Evolutionary conservation across 148 eudicot species (phyloP).

Genomic region (Chenopodium suecicum): DNA sequence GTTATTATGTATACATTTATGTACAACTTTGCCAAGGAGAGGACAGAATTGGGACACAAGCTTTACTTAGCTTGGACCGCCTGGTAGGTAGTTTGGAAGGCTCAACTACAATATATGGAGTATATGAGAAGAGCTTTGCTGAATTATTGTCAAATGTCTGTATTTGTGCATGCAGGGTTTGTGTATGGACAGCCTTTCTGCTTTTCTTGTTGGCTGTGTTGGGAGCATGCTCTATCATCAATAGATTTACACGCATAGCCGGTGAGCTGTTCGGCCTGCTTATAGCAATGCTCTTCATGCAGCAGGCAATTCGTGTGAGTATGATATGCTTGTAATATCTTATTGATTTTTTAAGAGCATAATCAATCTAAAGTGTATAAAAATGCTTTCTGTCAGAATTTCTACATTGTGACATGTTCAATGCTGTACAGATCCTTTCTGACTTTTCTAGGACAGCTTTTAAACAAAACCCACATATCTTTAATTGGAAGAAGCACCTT

Average conservation of each 20-base stretch:
- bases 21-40: slow-evolving; percentile 90
- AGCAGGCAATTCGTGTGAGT: slow-evolving; percentile 92
- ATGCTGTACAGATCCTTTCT: background rate
- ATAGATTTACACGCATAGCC: slow-evolving; percentile 91
- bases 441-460: background rate
- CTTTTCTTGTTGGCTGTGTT: slow-evolving; percentile 83
- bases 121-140: slow-evolving; percentile 3
- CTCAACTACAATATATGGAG: background rate
- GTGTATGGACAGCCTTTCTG: slow-evolving; percentile 93
- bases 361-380: background rate
- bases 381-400: background rate
- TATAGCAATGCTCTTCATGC: slow-evolving; percentile 99
- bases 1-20: slow-evolving; percentile 97
- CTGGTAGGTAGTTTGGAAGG: slow-evolving; percentile 69
- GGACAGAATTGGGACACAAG: slow-evolving; percentile 73
- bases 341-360: background rate
- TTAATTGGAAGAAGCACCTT: slow-evolving; percentile 4
- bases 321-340: slow-evolving; percentile 1
- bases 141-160: background rate
- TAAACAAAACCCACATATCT: background rate
- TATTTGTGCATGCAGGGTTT: slow-evolving; percentile 58
- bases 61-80: slow-evolving; percentile 97
- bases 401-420: background rate
- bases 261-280: slow-evolving; percentile 97
- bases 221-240: slow-evolving; percentile 98